Evolutionary conservation across 129 eudicot species (phyloP).

Genomic region (Apium graveolens): DNA sequence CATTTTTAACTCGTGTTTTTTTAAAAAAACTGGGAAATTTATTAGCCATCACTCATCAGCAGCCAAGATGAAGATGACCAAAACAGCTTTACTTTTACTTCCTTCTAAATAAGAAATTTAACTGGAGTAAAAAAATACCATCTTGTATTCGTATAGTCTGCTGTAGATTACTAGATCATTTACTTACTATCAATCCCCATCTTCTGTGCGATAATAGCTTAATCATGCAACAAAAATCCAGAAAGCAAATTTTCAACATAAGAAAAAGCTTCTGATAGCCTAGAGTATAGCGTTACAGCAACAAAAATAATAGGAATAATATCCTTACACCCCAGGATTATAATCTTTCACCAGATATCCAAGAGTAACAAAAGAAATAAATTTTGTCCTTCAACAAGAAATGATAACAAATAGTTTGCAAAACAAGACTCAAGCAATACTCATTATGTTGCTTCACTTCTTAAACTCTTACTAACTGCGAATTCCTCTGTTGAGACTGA

Average conservation of each 20-base stretch:
- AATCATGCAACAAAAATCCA: background rate
- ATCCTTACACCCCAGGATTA: background rate
- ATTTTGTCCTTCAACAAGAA: background rate
- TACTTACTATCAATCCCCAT: background rate
- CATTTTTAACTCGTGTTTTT: too few species aligned
- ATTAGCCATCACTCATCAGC: too few species aligned
- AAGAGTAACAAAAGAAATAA: background rate
- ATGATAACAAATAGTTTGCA: background rate
- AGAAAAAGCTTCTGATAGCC: background rate
- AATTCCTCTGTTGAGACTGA: constrained; percentile 50
- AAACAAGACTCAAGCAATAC: background rate
- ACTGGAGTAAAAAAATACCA: too few species aligned
- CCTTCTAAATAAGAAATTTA: too few species aligned
- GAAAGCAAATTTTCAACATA: background rate
- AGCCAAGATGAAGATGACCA: too few species aligned
- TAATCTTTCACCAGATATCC: background rate
- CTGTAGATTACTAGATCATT: background rate
- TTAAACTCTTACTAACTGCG: constrained; percentile 29
- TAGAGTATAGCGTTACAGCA: background rate
- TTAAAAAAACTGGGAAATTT: too few species aligned
- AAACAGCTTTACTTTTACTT: too few species aligned
- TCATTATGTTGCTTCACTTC: background rate
- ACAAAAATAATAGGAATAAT: background rate
- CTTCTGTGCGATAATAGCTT: background rate
- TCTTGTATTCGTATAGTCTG: background rate